Percentiles rank a stretch among this genome's conserved stretches.
Evolutionary conservation across 78 protist species (phyloP).

Genomic region (Mastigamoeba balamuthi): DNA sequence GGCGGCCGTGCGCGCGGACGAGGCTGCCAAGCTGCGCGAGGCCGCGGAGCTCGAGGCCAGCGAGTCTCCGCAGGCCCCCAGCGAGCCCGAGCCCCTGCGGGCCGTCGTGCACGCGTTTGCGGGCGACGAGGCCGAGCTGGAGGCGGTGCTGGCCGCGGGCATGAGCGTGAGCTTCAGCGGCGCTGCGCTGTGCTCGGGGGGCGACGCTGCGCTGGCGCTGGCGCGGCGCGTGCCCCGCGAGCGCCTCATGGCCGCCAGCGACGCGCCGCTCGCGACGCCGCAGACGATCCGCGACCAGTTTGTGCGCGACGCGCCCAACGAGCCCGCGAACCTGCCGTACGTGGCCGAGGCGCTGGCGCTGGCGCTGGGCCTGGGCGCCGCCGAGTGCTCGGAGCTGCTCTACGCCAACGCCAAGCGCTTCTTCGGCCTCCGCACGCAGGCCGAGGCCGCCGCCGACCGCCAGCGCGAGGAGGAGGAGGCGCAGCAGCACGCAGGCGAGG

Average conservation of each 20-base stretch:
- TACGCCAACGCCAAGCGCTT: background rate
- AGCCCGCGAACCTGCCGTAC: background rate
- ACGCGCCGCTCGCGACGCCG: background rate
- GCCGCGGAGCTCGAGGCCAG: too few relatives aligned
- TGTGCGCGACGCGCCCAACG: background rate
- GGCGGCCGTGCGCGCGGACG: too few relatives aligned
- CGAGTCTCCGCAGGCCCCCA: too few relatives aligned
- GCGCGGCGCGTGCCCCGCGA: background rate
- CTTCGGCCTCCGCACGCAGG: too few relatives aligned
- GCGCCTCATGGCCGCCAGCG: background rate
- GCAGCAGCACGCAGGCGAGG: too few relatives aligned
- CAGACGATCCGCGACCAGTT: background rate
- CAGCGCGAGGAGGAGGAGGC: too few relatives aligned
- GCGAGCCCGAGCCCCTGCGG: background rate
- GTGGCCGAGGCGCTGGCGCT: background rate
- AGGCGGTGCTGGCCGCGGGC: background rate
- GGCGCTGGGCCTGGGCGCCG: background rate
- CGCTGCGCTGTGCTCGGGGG: background rate
- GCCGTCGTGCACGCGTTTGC: background rate
- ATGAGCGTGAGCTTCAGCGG: background rate
- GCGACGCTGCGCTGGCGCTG: background rate
- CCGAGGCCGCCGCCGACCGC: too few relatives aligned
- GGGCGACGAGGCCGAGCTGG: background rate
- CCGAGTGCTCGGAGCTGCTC: background rate
- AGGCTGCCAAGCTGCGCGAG: too few relatives aligned